Evolutionary conservation across 2,329 filamentous ascomycete species (phyloP), one percentile per base, ranked within the genome.

Genomic region (Clonostachys rhizophaga): DNA sequence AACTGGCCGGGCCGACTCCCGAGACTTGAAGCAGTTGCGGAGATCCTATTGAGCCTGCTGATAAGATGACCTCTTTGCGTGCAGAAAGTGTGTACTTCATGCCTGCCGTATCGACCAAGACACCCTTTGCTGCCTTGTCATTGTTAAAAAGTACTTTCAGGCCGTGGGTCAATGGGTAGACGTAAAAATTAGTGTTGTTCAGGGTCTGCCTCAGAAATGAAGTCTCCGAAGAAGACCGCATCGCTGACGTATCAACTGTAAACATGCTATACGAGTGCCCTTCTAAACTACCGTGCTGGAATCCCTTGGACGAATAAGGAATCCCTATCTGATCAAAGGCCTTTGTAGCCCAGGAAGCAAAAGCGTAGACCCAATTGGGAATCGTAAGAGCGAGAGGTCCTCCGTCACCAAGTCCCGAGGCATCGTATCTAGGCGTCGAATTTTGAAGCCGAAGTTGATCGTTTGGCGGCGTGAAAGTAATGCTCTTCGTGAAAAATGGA

Each of bases 131-230:
- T 37, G 41, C 45, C 18, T 43, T 47, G 3, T 36, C 41, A 43
- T 71, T 54, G 42, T 30, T 9, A 76, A 79, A 0, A 75, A 30
- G 2, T 80, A 65, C 40, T 63, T 67, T 52, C 69, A 68, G 4
- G 69, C 75, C 6, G 68, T 56, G 0, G 71, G 24, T 74, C 5
- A 62, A 47, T 0, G 55, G 58, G 44, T 70, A 75, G 0, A 76
- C 55, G 4, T 58, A 66, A 5, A 76, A 58, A 9, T 64, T 58
- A 1, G 53, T 49, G 30, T 53, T 52, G 12, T 30, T 40, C 18
- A n/a, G 11, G 34, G 63, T 9, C 66, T 57, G 2, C 52, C 55
- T 3, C 59, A 67, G 3, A 69, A 62, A 43, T 16, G 24, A 34
- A n/a, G 42, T n/a, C 33, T 14, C 16, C 6, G 59, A 61, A 1